These are phyloP conservation scores for Zymoseptoria pseudotritici DNA, from an alignment of 2,329 filamentous ascomycete genomes.

Conservation along the genomic window DNA sequence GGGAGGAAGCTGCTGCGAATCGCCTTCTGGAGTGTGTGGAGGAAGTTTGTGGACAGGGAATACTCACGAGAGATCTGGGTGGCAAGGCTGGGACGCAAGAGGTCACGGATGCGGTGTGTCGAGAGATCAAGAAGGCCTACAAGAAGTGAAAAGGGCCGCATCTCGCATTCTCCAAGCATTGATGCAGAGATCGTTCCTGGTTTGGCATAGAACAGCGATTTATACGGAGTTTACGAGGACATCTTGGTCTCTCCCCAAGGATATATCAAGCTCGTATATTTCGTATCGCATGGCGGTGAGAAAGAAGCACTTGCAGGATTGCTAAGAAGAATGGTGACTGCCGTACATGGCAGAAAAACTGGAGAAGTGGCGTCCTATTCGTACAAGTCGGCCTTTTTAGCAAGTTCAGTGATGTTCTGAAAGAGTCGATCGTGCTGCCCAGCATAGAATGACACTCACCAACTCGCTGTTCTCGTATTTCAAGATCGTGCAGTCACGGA, in stretches of 20 bases:
- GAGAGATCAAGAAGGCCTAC: conserved; percentile 27
- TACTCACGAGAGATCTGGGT: conserved; percentile 49
- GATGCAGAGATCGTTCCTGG: background rate
- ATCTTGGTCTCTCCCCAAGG: background rate
- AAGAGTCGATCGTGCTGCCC: too few relatives aligned
- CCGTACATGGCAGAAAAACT: background rate
- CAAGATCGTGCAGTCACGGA: too few relatives aligned
- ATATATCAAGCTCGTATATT: background rate
- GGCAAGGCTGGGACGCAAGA: conserved; percentile 38
- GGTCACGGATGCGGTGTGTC: conserved; percentile 37
- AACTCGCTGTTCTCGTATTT: too few relatives aligned
- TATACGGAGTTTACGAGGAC: background rate
- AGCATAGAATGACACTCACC: too few relatives aligned
- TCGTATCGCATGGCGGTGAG: background rate
- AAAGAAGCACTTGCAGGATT: background rate
- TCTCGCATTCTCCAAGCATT: background rate
- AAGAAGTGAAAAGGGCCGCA: background rate
- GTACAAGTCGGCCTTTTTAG: too few relatives aligned
- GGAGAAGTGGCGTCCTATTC: background rate
- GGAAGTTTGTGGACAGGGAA: conserved; percentile 44
- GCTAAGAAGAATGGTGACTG: background rate
- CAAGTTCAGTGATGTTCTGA: too few relatives aligned
- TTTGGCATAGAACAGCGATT: background rate
- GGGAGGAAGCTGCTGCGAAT: conserved; percentile 45
- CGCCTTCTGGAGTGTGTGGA: conserved; percentile 48